These are phyloP conservation scores for Kwoniella europaea DNA, from an alignment of 768 basidiomycete genomes.

Conservation along the genomic window DNA sequence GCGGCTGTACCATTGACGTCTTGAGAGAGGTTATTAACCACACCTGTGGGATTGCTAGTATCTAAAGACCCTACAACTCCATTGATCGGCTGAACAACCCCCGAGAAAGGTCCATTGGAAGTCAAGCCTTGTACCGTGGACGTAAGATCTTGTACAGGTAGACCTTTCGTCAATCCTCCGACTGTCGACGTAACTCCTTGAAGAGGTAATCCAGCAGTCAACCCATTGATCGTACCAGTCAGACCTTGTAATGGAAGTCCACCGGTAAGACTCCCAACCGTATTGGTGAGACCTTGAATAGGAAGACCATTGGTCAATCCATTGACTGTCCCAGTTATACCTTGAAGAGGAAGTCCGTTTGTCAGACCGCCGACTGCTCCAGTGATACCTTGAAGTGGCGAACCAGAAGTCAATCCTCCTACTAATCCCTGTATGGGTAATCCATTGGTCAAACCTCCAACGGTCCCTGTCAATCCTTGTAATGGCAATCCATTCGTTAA, in stretches of 20 bases:
- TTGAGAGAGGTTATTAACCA: not conserved
- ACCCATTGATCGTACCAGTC: conserved; percentile 8
- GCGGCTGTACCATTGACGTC: conserved; percentile 1
- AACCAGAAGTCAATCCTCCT: conserved; percentile 7
- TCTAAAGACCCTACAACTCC: not conserved
- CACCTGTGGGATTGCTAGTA: not conserved
- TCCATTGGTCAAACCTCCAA: conserved; percentile 10
- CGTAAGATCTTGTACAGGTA: not conserved
- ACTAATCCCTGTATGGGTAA: conserved; percentile 7
- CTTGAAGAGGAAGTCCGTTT: conserved; percentile 3
- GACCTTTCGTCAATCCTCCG: conserved; percentile 12
- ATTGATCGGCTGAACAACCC: not conserved
- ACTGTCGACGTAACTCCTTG: conserved; percentile 17
- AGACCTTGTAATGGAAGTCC: conserved; percentile 9
- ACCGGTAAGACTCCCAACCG: conserved; percentile 4
- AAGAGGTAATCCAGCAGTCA: conserved; percentile 9
- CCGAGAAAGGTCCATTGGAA: not conserved
- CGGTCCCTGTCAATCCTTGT: not conserved
- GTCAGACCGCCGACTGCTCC: conserved; percentile 11
- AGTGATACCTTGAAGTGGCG: conserved; percentile 15
- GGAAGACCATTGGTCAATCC: conserved; percentile 17
- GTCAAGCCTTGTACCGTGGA: conserved; percentile 1
- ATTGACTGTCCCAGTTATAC: conserved; percentile 5
- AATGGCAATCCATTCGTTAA: conserved; percentile 3
- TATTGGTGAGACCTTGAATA: conserved; percentile 11